Evolutionary conservation across 176 grass and related monocot species (phyloP), one percentile per base, ranked within the genome.

Genomic region (Hordeum vulgare): DNA sequence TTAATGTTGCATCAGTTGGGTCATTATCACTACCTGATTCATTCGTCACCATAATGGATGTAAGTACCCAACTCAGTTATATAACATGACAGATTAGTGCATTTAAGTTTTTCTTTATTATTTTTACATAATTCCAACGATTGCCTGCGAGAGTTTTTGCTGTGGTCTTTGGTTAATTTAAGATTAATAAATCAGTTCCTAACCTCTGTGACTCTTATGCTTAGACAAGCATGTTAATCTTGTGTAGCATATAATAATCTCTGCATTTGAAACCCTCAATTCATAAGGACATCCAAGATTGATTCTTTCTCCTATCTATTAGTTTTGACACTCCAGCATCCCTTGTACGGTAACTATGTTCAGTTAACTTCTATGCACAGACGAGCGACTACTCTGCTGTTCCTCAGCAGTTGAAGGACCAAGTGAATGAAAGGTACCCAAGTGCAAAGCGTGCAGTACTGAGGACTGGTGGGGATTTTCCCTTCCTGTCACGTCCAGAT

Each of bases 331-430:
- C 11, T 67, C 54, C 23, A 33, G 29, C 80, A 75, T 68, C 33
- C 45, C 28, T 71, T 53, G 13, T 59, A 57, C 15, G 26, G 44
- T 90, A 86, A 90, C 21, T 42, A 11, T 83, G 11, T 66, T 6
- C 5, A 61, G 33, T 81, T 78, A 73, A 79, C 45, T 74, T 83
- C 17, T 86, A 73, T 88, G 62, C 79, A 33, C 87, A 98, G 96
- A 98, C 96, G 77, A 98, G 93, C 49, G 96, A 98, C 83, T 98
- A 98, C 74, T 95, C 84, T 76, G 96, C 96, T 83, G 87, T 98
- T 84, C 89, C 96, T 63, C 96, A 92, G 49, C 87, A 92, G 77
- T 86, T 95, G 83, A 98, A 95, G 77, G 93, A 95, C 28, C 90
- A 91, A 88, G 81, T 98, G 63, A 95, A 85, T 60, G 96, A 98